Base-by-base conservation (phyloP, 257 asterid species). In the Solanum ossicruentum region DNA sequence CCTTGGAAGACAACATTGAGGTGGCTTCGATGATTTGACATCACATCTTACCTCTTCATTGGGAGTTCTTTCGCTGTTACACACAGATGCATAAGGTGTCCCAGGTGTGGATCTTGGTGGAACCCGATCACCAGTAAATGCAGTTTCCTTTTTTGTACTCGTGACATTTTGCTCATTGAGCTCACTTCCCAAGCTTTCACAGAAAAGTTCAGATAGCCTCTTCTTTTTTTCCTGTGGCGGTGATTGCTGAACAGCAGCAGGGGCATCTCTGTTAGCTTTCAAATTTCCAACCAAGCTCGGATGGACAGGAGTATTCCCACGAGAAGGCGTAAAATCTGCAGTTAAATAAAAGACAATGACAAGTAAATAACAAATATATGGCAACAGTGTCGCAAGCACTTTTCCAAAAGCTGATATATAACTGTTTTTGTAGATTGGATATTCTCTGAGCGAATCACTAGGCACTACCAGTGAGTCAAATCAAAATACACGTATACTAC, bases 281-380 rank as follows among this genome's bases (percentile, higher is more conserved):
- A 83, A 80, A 65, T 79, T 86, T 47, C 90, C 93, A 23, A 51
- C 61, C 4, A 93, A 90, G 86, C 77, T 85, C 52, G 83, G 91
- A 88, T 93, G 97, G 51, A 92, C 93, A 3, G 98, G 98, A 9
- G 97, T 92, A 49, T 65, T 95, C 57, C 97, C 97, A 15, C 91
- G 93, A 10, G 97, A 94, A 49, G 98, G 97, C 5, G 96, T 92
- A 63, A 92, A 94, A 88, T 94, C 98, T 94, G 89, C 85, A 26
- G 6, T 75, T 20, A 41, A 43, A n/a, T 3, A 28, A 52, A 21
- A 21, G 47, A 55, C 11, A 10, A 26, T 54, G 9, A 18, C 67
- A 12, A 8, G 12, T 67, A 8, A 71, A 13, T 21, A 83, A 84
- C n/a, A 72, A 21, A 15, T 55, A 3, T 52, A 36, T 4, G 16